These are phyloP conservation scores for Podospora conica DNA, from an alignment of 495 filamentous ascomycete genomes.

Conservation along the genomic window DNA sequence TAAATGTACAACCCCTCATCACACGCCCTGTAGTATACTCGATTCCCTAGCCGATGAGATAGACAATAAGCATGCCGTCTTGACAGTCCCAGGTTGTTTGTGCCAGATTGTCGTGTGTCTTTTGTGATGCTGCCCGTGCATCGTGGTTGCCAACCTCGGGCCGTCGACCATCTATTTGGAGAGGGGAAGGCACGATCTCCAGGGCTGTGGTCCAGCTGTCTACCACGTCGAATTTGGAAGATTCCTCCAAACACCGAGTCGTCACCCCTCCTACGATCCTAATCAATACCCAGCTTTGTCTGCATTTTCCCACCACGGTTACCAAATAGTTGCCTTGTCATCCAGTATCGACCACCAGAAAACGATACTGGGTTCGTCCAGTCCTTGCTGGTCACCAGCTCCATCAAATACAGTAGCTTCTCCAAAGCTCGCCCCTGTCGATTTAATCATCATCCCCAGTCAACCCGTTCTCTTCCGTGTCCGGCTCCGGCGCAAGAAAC, in stretches of 20 bases:
- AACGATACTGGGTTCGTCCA: neutral
- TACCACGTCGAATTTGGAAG: neutral
- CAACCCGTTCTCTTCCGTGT: too few species aligned
- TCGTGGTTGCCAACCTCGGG: neutral
- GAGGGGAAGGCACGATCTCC: neutral
- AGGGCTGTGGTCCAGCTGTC: neutral
- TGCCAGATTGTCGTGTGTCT: neutral
- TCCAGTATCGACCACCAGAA: neutral
- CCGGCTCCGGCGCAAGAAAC: too few species aligned
- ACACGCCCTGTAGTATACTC: constrained; percentile 27
- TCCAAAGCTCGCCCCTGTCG: neutral
- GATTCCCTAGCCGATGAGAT: constrained; percentile 30
- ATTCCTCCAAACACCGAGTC: neutral
- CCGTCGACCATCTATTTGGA: neutral
- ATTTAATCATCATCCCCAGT: too few species aligned
- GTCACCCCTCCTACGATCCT: constrained; percentile 1
- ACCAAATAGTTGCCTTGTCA: neutral
- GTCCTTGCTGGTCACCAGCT: too few species aligned
- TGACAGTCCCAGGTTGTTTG: neutral
- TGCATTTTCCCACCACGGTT: neutral
- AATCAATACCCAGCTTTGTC: neutral
- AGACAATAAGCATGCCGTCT: constrained; percentile 18
- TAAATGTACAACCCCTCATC: constrained; percentile 39
- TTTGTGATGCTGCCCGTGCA: neutral
- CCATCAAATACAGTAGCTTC: neutral